Evolutionary conservation across 1,139 yeast genomes (phyloP).

Genomic region (Scheffersomyces insectosa): DNA sequence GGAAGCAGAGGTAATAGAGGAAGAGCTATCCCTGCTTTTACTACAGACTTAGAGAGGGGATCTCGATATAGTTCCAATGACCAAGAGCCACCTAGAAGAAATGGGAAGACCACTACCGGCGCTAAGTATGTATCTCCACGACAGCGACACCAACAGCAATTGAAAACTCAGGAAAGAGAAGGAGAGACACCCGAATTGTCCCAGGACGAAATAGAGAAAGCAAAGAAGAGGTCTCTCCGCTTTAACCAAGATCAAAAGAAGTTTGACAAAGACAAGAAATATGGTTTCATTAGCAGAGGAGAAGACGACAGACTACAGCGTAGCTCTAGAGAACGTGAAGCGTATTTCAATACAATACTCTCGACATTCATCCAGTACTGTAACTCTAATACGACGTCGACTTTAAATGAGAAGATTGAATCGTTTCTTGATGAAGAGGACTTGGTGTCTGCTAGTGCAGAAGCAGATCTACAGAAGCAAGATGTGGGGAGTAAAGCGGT

Average conservation of each 20-base stretch:
- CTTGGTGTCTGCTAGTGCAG: neutral
- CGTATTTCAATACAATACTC: conserved; percentile 39
- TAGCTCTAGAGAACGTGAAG: conserved; percentile 39
- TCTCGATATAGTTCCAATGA: no score
- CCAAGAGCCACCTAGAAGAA: no score
- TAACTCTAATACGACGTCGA: conserved; percentile 18
- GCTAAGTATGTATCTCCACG: no score
- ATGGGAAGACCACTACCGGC: no score
- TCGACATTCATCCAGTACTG: conserved; percentile 30
- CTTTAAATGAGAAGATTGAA: conserved; percentile 17
- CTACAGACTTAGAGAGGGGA: no score
- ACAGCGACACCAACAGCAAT: no score
- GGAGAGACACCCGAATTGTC: no score
- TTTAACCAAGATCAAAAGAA: neutral
- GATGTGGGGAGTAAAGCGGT: neutral
- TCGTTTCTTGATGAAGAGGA: conserved; percentile 12
- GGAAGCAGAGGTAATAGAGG: no score
- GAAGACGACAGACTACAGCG: conserved; percentile 52
- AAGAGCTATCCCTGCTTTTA: no score
- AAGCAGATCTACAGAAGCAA: conserved; percentile 3
- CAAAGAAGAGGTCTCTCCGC: neutral
- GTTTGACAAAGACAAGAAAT: conserved; percentile 15
- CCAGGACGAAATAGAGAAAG: neutral
- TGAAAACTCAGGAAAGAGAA: no score
- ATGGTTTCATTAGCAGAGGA: conserved; percentile 61